Base-by-base conservation (phyloP, 2,329 filamentous ascomycete genomes). In the Paraphaeosphaeria sporulosa region DNA sequence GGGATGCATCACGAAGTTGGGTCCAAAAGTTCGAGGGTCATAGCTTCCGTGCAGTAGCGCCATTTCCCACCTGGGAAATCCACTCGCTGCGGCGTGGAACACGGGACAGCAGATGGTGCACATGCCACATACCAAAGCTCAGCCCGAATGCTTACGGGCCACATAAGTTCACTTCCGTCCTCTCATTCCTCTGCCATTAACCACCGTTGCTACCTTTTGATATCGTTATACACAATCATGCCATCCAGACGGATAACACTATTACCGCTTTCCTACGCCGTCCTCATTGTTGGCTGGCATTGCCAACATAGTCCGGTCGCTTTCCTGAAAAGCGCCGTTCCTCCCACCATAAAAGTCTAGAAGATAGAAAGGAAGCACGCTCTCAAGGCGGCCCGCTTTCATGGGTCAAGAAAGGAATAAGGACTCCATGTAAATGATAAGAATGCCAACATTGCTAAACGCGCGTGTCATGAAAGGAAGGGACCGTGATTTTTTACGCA, bases 341-440 rank as follows among this genome's bases (percentile, higher is more conserved):
- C 60, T 63, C 59, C 70, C 69, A 68, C 72, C 71, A 74, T 71
- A 69, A 65, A 44, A 59, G 59, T 71, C 61, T 70, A 72, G 67
- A 52, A 61, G 49, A 57, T 60, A 64, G 59, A 64, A 59, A 65
- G 53, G 54, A 52, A 48, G 55, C 52, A 51, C 49, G 30, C 25
- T 57, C 55, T 7, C 42, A 9, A 61, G 60, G 19, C n/a, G 57
- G 21, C 25, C 34, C 30, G 25, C 21, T 40, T 17, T 53, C 25
- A 30, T 34, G 7, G 19, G 46, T 27, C 38, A 60, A 66, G 63
- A 65, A 65, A n/a, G 17, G 68, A 62, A 65, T 59, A 61, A 61
- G 61, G 64, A 64, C 59, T 67, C 65, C 60, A 63, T 27, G 55
- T 51, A 60, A 63, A 59, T 54, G 60, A 71, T 68, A 67, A 67